Evolutionary conservation across 106 monocot genomes (phyloP), one percentile per base, ranked within the genome.

Genomic region (Agapanthus africanus): DNA sequence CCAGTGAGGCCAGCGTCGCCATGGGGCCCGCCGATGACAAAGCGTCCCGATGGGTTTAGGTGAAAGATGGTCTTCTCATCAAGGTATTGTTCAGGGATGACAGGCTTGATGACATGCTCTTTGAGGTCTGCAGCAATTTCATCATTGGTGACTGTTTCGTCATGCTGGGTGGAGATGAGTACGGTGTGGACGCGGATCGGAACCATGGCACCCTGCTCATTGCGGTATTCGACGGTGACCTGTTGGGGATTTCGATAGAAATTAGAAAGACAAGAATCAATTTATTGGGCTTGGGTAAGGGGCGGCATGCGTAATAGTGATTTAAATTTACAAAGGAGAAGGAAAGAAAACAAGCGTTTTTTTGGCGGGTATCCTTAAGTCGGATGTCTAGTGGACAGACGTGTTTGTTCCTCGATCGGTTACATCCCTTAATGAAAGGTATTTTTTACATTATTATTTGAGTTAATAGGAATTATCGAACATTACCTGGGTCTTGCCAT

Each of bases 91-190:
- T 68, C 75, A 3, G 71, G 52, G 60, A 80, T 51, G 37, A 80
- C 80, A 9, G 75, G 75, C 65, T 71, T 80, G 66, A 81, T 81
- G 23, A 81, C 76, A 19, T 80, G 74, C 70, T 80, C 79, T 70
- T 79, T 79, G 33, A 75, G 70, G 42, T 81, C 76, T 8, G 75
- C 75, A n/a, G 80, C 80, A 4, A 80, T 80, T 59, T 77, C 81
- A 27, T 81, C 81, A 28, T 81, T 77, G 52, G 81, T 81, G 33
- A 77, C 76, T 5, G 76, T 81, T 54, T 82, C 82, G 44, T 82
- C 82, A 11, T 82, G 82, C 70, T 82, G 82, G 42, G 82, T 77
- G 65, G 82, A 80, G 71, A 80, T 76, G 59, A 80, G 71, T 21
- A 80, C 61, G 13, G 80, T 80, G 71, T 80, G 75, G 47, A 81